Conservation (phyloP, 148 eudicot species). For the Chenopodium album region DNA sequence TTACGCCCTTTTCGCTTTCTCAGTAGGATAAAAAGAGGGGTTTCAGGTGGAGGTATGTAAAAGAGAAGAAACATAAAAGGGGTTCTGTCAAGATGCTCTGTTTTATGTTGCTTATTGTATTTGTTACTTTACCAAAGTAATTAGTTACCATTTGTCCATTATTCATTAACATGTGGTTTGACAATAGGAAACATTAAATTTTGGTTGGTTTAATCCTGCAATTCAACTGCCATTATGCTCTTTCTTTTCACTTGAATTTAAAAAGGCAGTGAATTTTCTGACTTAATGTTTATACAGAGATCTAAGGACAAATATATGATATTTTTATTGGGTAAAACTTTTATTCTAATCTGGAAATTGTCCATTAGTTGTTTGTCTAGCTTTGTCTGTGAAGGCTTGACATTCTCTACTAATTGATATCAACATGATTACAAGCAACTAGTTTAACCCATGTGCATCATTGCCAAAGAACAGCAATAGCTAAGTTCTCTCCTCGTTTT, state of each 20-base stretch:
- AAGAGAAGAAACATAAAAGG: not conserved
- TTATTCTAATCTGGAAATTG: not conserved
- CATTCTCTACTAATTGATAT: not conserved
- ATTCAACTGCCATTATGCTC: not conserved
- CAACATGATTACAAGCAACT: not conserved
- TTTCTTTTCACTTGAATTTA: not conserved
- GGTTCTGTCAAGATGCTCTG: not conserved
- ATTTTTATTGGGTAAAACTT: not conserved
- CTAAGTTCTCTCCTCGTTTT: not conserved
- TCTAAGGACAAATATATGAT: not conserved
- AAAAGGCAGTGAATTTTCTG: not conserved
- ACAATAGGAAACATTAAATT: not conserved
- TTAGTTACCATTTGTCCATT: not conserved
- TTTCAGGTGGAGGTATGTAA: not conserved
- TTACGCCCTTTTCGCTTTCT: not conserved
- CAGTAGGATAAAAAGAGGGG: not conserved
- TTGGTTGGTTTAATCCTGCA: not conserved
- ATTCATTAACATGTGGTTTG: not conserved
- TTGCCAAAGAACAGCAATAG: not conserved
- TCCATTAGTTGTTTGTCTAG: not conserved
- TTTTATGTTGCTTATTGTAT: not conserved
- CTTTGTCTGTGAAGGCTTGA: not conserved
- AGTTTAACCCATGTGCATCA: not conserved
- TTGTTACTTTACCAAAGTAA: not conserved
- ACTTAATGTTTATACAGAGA: not conserved